A percentile compares a stretch with the other conserved stretches of the same genome.
phyloP scores from a whole-genome alignment of 2,329 filamentous ascomycete species.

The Fusarium nanum region DNA sequence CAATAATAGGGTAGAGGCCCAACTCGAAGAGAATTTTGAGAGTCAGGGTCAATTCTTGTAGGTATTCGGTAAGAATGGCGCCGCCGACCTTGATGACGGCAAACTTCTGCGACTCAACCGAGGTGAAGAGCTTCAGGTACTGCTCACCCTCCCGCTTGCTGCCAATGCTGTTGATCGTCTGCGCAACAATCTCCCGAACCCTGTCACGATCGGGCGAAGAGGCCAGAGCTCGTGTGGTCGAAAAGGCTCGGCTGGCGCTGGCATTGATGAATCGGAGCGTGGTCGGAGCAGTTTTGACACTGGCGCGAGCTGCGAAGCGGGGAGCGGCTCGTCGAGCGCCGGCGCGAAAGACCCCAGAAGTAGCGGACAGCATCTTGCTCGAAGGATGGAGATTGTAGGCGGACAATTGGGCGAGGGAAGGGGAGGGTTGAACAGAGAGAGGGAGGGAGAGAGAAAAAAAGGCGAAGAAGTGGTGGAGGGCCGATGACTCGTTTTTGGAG shows the following conservation, averaged over 20 bases:
- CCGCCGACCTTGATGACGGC: constrained; percentile 98
- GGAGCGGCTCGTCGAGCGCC: constrained; percentile 57
- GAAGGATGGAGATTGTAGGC: constrained; percentile 19
- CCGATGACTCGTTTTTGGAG: constrained; percentile 25
- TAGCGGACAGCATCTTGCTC: constrained; percentile 57
- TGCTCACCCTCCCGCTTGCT: constrained; percentile 97
- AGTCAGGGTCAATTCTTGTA: constrained; percentile 89
- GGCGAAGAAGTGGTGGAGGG: constrained; percentile 10
- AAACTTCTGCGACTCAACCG: constrained; percentile 95
- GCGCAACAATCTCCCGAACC: constrained; percentile 54
- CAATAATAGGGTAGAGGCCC: constrained; percentile 92
- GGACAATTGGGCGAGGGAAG: constrained; percentile 18
- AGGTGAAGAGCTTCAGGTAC: constrained; percentile 97
- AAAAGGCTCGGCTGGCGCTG: constrained; percentile 44
- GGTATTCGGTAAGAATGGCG: constrained; percentile 92
- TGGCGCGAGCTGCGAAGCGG: constrained; percentile 37
- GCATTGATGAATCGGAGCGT: constrained; percentile 41
- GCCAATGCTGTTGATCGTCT: constrained; percentile 90
- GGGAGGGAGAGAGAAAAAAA: background rate
- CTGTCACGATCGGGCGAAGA: constrained; percentile 44
- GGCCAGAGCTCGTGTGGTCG: constrained; percentile 38
- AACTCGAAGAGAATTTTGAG: constrained; percentile 94
- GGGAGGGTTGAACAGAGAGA: constrained; percentile 12
- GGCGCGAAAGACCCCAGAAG: constrained; percentile 57
- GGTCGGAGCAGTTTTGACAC: constrained; percentile 41